Evolutionary conservation across 2,329 filamentous ascomycete species (phyloP), one percentile per base, ranked within the genome.

Genomic region (Coniochaeta sp.): DNA sequence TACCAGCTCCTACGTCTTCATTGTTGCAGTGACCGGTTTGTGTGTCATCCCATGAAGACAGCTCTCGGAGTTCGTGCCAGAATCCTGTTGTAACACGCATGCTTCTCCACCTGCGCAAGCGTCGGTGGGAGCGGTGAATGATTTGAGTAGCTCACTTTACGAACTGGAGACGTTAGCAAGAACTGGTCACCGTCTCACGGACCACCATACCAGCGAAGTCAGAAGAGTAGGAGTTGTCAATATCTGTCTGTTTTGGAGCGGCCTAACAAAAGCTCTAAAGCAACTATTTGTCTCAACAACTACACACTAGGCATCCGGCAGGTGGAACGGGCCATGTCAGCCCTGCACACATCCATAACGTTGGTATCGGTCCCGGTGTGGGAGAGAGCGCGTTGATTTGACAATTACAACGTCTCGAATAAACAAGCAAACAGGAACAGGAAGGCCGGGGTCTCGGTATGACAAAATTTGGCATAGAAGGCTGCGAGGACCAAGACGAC

Each of bases 341-440:
- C 36, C 36, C 9, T 38, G 7, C 36, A 40, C 38, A 40, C 38
- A 40, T 17, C 38, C 38, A 40, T 9, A n/a, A n/a, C 38, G 38
- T n/a, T 40, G 17, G 17, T 26, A 47, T 17, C 24, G 19, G 40
- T 22, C 22, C 7, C 16, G 43, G 22, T 47, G 43, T 47, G 43
- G 16, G 26, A 34, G 52, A 16, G 11, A n/a, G 38, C 17, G 16
- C 52, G 17, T 55, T 55, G 24, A 55, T 33, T 55, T 19, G 52
- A 16, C 52, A 34, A 55, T 55, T 8, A 2, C 52, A 56, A 43
- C n/a, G 14, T 55, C 58, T 61, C 58, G 58, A 50, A 64, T 64
- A 65, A 66, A 68, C 62, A 67, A 63, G 16, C 38, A 59, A 31
- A 62, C 63, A 67, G 67, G 69, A 65, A 70, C 69, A 62, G 63